These are phyloP conservation scores for Neospora caninum DNA, from an alignment of 169 alveolate genomes.

Conservation along the genomic window DNA sequence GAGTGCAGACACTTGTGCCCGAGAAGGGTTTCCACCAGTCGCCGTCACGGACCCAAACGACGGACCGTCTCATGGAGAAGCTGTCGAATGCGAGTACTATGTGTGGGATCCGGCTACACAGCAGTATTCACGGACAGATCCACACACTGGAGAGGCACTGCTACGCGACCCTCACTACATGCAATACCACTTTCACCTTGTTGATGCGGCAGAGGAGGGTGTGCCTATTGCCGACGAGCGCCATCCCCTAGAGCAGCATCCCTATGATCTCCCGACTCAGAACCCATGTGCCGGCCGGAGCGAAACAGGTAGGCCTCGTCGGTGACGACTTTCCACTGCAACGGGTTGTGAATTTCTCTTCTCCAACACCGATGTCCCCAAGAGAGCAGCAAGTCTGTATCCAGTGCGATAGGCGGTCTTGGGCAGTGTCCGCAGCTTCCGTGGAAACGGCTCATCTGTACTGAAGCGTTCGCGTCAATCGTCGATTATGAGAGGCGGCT, in stretches of 20 bases:
- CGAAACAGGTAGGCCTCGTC: background rate
- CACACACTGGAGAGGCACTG: conserved; percentile 53
- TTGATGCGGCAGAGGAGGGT: background rate
- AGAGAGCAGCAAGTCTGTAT: too few species aligned
- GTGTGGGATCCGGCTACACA: conserved; percentile 60
- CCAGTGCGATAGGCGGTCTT: too few species aligned
- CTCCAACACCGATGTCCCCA: too few species aligned
- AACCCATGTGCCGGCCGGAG: background rate
- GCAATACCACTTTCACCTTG: conserved; percentile 59
- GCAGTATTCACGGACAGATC: conserved; percentile 54
- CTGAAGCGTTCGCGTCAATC: too few species aligned
- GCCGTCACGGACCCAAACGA: background rate
- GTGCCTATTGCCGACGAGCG: background rate
- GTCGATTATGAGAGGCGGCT: too few species aligned
- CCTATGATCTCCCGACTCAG: background rate
- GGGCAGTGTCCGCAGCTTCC: too few species aligned
- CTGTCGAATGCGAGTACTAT: conserved; percentile 52
- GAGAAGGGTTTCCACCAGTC: too few species aligned
- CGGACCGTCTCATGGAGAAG: background rate
- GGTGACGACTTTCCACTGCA: background rate
- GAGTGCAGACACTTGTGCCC: too few species aligned
- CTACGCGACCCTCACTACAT: conserved; percentile 59
- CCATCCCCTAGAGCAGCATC: background rate
- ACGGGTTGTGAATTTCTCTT: too few species aligned
- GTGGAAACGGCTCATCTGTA: too few species aligned